Conservation (phyloP, 345 rosid genomes). For the Limnanthes douglasii region DNA sequence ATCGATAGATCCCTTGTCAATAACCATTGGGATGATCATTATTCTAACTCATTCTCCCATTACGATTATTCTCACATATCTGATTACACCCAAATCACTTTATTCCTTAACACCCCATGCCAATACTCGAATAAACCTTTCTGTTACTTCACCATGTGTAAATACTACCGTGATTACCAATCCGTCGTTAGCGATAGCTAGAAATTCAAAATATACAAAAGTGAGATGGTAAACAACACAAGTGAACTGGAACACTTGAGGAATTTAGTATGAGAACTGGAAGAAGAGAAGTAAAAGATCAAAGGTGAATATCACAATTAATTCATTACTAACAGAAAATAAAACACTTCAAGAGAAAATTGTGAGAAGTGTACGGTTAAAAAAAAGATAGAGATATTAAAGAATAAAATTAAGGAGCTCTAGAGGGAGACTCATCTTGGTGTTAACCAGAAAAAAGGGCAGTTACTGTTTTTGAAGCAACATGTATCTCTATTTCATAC, state of each 20-base stretch:
- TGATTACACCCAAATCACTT: no score
- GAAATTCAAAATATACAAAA: constrained; percentile 40
- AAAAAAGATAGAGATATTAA: constrained; percentile 67
- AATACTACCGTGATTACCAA: no score
- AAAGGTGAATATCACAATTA: constrained; percentile 81
- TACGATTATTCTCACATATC: no score
- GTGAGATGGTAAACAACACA: constrained; percentile 58
- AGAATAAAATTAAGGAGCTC: constrained; percentile 71
- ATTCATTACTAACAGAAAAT: constrained; percentile 70
- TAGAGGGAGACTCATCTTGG: constrained; percentile 91
- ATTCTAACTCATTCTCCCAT: no score
- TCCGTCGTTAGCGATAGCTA: no score
- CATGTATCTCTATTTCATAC: constrained; percentile 73
- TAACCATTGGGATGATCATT: no score
- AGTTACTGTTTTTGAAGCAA: constrained; percentile 75
- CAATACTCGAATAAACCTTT: no score
- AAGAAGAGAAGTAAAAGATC: constrained; percentile 87
- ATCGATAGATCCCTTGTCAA: no score
- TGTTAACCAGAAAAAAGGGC: constrained; percentile 88
- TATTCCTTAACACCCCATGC: no score
- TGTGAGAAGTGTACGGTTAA: constrained; percentile 23
- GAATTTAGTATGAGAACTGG: constrained; percentile 55
- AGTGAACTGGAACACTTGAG: constrained; percentile 66
- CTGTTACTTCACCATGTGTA: no score
- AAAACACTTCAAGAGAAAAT: constrained; percentile 84